phyloP scores from a whole-genome alignment of 176 grass and related monocot genomes.

The Miscanthus lutarioriparius region DNA sequence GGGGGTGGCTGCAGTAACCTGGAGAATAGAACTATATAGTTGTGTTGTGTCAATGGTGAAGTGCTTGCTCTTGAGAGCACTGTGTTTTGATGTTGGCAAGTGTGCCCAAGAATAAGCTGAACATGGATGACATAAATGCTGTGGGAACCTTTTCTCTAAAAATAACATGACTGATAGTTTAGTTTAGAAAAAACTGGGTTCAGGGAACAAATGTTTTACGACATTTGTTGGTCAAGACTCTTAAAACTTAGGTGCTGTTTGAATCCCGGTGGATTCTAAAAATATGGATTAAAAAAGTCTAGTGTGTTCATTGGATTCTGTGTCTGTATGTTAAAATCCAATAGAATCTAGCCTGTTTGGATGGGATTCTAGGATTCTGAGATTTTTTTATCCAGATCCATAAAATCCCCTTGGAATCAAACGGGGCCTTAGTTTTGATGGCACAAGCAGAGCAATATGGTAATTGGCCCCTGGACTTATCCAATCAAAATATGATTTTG shows the following conservation, averaged over 20 bases:
- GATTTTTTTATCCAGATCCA: not conserved
- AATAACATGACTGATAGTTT: not conserved
- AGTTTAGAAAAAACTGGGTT: not conserved
- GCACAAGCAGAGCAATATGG: not conserved
- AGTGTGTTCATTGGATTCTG: not conserved
- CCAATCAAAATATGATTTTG: not conserved
- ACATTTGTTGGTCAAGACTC: not conserved
- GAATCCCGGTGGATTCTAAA: not conserved
- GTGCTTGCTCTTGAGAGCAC: not conserved
- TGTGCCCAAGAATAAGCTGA: not conserved
- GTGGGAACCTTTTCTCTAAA: not conserved
- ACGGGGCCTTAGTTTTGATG: not conserved
- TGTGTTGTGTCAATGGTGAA: not conserved
- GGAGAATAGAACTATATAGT: too few species aligned
- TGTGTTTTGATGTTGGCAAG: not conserved
- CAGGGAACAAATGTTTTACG: not conserved
- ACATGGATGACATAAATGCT: not conserved
- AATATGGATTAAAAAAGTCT: not conserved
- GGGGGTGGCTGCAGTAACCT: not conserved
- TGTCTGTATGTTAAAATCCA: too few species aligned
- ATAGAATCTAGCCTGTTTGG: too few species aligned
- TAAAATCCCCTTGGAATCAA: not conserved
- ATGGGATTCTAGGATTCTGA: not conserved
- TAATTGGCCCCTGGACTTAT: not conserved
- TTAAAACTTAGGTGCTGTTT: not conserved